These are phyloP conservation scores for Pisolithus marmoratus DNA, from an alignment of 768 basidiomycete species.

Conservation along the genomic window DNA sequence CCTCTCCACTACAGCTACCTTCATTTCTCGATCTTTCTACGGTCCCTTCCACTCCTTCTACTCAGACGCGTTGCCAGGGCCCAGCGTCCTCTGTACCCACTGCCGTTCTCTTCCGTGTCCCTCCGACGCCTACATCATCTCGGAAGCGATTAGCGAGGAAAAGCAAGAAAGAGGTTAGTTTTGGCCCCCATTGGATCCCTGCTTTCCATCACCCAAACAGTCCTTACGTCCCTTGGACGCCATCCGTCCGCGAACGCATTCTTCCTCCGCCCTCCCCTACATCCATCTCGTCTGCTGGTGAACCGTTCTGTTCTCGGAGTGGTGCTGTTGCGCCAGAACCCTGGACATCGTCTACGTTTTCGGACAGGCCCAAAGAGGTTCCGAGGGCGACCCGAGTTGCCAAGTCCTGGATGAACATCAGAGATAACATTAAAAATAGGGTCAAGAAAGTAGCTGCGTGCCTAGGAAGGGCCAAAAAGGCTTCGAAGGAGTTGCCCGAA, in stretches of 20 bases:
- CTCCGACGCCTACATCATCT: constrained; percentile 13
- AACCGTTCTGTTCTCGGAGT: constrained; percentile 30
- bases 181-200: constrained; percentile 31
- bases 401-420: constrained; percentile 30
- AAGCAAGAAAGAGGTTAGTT: constrained; percentile 16
- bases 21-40: constrained; percentile 31
- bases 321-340: constrained; percentile 41
- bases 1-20: constrained; percentile 35
- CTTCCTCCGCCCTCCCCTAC: constrained; percentile 34
- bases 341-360: constrained; percentile 21
- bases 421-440: constrained; percentile 21
- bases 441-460: constrained; percentile 18
- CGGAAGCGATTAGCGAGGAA: constrained; percentile 9
- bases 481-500: constrained; percentile 8
- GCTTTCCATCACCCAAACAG: constrained; percentile 46
- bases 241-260: constrained; percentile 37
- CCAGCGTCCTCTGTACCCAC: constrained; percentile 10
- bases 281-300: constrained; percentile 30
- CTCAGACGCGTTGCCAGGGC: constrained; percentile 5
- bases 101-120: constrained; percentile 12
- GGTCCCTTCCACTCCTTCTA: constrained; percentile 12
- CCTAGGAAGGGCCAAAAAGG: constrained; percentile 12
- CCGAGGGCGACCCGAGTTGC: constrained; percentile 14
- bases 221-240: constrained; percentile 50
- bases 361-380: constrained; percentile 11